Conservation (phyloP, 208 protist genomes). For the Leishmania tropica region DNA sequence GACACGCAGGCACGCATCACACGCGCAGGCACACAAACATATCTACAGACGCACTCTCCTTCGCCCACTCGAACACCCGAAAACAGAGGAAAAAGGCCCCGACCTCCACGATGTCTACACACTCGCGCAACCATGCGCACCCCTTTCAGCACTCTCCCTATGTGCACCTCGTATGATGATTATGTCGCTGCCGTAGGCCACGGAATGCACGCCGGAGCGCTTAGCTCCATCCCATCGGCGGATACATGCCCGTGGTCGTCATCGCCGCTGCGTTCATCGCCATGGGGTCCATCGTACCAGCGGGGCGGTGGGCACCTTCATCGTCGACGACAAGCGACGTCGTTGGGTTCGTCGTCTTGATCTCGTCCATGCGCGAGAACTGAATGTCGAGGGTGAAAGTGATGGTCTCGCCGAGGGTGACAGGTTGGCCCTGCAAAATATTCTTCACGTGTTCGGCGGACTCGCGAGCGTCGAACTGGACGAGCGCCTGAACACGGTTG, state of each 20-base stretch:
- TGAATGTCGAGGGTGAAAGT: conserved; percentile 94
- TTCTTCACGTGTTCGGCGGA: conserved; percentile 90
- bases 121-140: neutral
- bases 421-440: conserved; percentile 90
- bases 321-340: conserved; percentile 85
- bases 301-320: conserved; percentile 61
- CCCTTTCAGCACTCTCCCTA: neutral
- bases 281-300: conserved; percentile 24
- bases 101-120: neutral
- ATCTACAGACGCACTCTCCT: neutral
- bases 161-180: no score
- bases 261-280: conserved; percentile 26
- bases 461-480: conserved; percentile 85
- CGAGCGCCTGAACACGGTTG: conserved; percentile 91
- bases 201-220: neutral
- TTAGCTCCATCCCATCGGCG: conserved; percentile 35
- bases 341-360: conserved; percentile 84
- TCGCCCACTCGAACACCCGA: neutral
- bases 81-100: neutral
- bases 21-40: neutral
- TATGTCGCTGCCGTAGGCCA: neutral
- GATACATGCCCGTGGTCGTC: conserved; percentile 22
- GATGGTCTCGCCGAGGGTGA: conserved; percentile 85
- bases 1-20: neutral
- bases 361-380: conserved; percentile 91